phyloP scores from a whole-genome alignment of 495 filamentous ascomycete species.

The Aspergillus heteromorphus region DNA sequence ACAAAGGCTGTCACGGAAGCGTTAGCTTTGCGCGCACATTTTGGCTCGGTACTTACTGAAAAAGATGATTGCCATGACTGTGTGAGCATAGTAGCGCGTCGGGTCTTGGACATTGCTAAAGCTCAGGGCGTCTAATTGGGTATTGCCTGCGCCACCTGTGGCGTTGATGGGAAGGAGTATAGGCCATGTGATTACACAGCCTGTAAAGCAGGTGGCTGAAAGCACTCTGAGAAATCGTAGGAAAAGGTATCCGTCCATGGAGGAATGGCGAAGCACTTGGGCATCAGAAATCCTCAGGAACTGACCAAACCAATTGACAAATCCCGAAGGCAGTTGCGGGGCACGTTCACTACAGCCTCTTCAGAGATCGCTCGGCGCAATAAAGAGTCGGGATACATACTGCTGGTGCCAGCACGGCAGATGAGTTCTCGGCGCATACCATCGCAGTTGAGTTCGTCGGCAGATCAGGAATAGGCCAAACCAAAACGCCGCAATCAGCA shows the following conservation, averaged over 20 bases:
- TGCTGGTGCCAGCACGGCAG: conserved; percentile 62
- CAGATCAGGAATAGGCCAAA: conserved; percentile 68
- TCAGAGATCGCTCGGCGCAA: not conserved
- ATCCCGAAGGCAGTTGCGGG: conserved; percentile 40
- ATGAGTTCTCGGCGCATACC: conserved; percentile 81
- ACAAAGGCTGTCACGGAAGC: conserved; percentile 46
- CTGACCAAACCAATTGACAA: conserved; percentile 58
- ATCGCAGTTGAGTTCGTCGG: conserved; percentile 63
- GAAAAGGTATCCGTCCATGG: conserved; percentile 77
- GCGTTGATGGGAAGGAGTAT: conserved; percentile 75
- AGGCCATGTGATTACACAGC: conserved; percentile 74
- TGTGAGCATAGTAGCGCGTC: conserved; percentile 57
- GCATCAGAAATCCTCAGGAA: conserved; percentile 58
- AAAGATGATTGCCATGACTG: conserved; percentile 46
- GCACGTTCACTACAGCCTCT: conserved; percentile 25
- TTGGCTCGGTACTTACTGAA: conserved; percentile 45
- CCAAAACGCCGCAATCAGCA: conserved; percentile 61
- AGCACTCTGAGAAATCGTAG: conserved; percentile 70
- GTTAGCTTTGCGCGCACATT: not conserved
- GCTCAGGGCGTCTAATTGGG: conserved; percentile 56
- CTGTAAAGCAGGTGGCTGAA: conserved; percentile 66
- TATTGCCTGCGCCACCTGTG: conserved; percentile 58
- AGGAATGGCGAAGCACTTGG: conserved; percentile 58
- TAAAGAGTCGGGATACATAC: conserved; percentile 33
- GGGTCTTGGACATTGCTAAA: conserved; percentile 59